These are phyloP conservation scores for Chamaenerion angustifolium DNA, from an alignment of 345 rosid species.

Conservation along the genomic window DNA sequence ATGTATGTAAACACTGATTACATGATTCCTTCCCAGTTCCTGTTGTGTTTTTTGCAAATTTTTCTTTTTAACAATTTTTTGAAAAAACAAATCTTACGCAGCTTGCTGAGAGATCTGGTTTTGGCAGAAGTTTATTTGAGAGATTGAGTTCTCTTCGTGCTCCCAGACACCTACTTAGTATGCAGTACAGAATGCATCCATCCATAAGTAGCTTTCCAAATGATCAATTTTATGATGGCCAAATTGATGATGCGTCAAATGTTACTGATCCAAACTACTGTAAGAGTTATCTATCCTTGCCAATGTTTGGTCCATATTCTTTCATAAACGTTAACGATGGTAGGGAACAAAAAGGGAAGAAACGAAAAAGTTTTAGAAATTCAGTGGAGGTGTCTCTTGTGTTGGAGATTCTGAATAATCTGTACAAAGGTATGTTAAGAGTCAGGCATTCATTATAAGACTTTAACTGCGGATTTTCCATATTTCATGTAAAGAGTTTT, in stretches of 20 bases:
- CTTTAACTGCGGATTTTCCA: background rate
- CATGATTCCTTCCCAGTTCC: background rate
- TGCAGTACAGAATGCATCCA: constrained; percentile 81
- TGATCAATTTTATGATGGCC: constrained; percentile 25
- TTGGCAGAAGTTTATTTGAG: constrained; percentile 60
- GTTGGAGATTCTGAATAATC: constrained; percentile 14
- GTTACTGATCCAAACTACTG: constrained; percentile 19
- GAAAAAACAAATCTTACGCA: constrained; percentile 2
- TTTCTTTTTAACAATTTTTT: background rate
- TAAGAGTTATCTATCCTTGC: constrained; percentile 18
- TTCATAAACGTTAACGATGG: constrained; percentile 33
- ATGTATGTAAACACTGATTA: constrained; percentile 15
- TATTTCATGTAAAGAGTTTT: too few relatives aligned
- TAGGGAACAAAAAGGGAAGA: constrained; percentile 18
- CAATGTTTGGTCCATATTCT: constrained; percentile 36
- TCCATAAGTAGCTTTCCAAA: constrained; percentile 51
- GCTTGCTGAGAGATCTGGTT: constrained; percentile 22
- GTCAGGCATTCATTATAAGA: too few relatives aligned
- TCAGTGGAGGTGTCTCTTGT: constrained; percentile 34
- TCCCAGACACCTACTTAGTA: constrained; percentile 31
- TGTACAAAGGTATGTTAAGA: constrained; percentile 25
- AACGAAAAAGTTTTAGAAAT: constrained; percentile 20
- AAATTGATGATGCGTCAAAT: constrained; percentile 31
- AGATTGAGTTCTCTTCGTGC: constrained; percentile 35
- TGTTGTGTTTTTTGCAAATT: background rate